Conservation (phyloP, 2,329 filamentous ascomycete species). For the Albophoma yamanashiensis region DNA sequence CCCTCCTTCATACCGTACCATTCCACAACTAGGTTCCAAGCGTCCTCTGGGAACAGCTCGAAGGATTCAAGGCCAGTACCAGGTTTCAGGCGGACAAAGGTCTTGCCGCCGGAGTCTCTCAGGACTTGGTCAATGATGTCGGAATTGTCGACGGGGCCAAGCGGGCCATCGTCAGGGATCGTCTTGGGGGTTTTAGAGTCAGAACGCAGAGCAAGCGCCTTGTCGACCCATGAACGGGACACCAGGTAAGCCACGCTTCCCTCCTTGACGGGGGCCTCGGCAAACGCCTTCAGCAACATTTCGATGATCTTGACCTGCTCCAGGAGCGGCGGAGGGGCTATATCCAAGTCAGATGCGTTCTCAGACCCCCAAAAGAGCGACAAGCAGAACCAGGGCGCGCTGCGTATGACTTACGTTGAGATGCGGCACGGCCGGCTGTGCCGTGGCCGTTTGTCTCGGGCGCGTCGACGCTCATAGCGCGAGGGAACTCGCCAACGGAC, state of each 20-base stretch:
- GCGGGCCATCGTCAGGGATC: conserved; percentile 47
- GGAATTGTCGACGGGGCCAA: conserved; percentile 80
- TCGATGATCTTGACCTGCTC: conserved; percentile 66
- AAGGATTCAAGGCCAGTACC: conserved; percentile 62
- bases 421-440: conserved; percentile 6
- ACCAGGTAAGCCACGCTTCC: conserved; percentile 70
- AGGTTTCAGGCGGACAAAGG: conserved; percentile 64
- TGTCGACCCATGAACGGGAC: conserved; percentile 67
- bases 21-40: conserved; percentile 69
- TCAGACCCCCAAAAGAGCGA: not conserved
- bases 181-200: conserved; percentile 45
- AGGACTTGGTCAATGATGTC: conserved; percentile 61
- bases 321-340: conserved; percentile 25
- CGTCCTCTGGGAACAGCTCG: conserved; percentile 64
- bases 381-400: not conserved
- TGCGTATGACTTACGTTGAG: conserved; percentile 15
- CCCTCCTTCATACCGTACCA: conserved; percentile 72
- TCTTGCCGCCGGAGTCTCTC: conserved; percentile 33
- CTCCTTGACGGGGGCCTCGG: conserved; percentile 48
- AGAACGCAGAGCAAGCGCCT: conserved; percentile 56
- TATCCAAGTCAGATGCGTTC: conserved; percentile 2
- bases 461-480: conserved; percentile 31
- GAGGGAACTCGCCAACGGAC: conserved; percentile 13
- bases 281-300: conserved; percentile 42
- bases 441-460: conserved; percentile 14